These are phyloP conservation scores for Cyclotella kingstonii DNA, from an alignment of 108 stramenopile genomes.

Conservation along the genomic window DNA sequence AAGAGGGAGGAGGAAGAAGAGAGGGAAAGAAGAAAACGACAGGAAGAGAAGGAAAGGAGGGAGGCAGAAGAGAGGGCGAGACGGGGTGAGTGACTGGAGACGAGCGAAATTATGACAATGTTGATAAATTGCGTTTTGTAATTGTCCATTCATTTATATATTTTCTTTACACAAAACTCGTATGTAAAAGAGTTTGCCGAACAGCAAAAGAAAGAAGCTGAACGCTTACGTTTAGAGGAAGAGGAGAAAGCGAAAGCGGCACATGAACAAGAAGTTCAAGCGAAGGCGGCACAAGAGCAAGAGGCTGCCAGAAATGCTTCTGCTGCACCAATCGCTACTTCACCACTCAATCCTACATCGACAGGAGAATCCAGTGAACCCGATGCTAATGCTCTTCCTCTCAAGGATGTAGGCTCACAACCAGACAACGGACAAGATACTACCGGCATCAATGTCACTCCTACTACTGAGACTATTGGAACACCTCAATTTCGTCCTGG, in stretches of 20 bases:
- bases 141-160: not conserved
- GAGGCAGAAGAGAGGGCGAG: slow-evolving; percentile 26
- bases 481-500: slow-evolving; percentile 10
- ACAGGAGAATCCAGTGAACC: not conserved
- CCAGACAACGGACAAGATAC: not conserved
- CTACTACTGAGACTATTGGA: slow-evolving; percentile 1
- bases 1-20: slow-evolving; percentile 33
- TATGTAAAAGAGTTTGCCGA: slow-evolving; percentile 30
- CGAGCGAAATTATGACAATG: not conserved
- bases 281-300: slow-evolving; percentile 12
- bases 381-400: not conserved
- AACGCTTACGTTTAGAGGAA: slow-evolving; percentile 24
- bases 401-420: not conserved
- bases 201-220: slow-evolving; percentile 21
- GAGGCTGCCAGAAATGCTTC: slow-evolving; percentile 1
- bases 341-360: not conserved
- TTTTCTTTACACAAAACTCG: not conserved
- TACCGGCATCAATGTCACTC: not conserved
- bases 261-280: slow-evolving; percentile 5
- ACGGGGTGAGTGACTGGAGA: slow-evolving; percentile 18
- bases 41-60: slow-evolving; percentile 17
- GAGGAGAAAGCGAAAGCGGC: slow-evolving; percentile 21
- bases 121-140: not conserved
- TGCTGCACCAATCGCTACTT: not conserved
- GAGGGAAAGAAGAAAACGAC: slow-evolving; percentile 12